A percentile compares a stretch with the other conserved stretches of the same genome.
Evolutionary conservation across 768 basidiomycete genomes (phyloP).

Genomic region (Clitopilus hobsonii): DNA sequence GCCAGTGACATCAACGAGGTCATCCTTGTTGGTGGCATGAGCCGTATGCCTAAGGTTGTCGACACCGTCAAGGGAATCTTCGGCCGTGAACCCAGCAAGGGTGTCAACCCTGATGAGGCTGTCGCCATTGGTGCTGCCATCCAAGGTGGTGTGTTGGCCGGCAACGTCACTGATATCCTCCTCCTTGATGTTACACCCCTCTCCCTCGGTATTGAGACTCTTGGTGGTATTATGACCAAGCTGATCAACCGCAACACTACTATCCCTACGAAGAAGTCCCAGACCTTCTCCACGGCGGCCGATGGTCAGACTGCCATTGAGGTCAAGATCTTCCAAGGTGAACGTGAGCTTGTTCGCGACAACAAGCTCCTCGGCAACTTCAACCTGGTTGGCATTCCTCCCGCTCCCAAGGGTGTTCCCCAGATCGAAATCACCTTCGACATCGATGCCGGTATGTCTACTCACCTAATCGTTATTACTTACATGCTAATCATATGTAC

Average conservation of each 20-base stretch:
- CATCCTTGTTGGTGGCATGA: constrained; percentile 98
- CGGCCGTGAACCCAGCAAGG: constrained; percentile 95
- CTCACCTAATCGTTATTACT: not conserved
- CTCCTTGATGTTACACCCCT: constrained; percentile 95
- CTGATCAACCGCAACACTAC: constrained; percentile 98
- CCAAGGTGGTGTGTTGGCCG: constrained; percentile 96
- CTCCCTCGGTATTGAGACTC: constrained; percentile 95
- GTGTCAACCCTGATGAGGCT: constrained; percentile 99
- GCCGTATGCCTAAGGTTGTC: constrained; percentile 92
- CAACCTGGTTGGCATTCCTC: constrained; percentile 97
- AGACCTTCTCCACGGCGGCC: constrained; percentile 97
- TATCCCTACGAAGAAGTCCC: constrained; percentile 99
- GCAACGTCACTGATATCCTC: constrained; percentile 93
- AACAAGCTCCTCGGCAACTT: constrained; percentile 99
- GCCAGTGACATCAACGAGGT: constrained; percentile 92
- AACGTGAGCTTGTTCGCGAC: constrained; percentile 97
- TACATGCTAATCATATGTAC: constrained; percentile 5
- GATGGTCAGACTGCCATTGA: constrained; percentile 99
- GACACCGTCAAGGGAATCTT: constrained; percentile 94
- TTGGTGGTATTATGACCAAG: constrained; percentile 99
- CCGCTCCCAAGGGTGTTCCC: constrained; percentile 77
- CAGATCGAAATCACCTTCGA: constrained; percentile 92
- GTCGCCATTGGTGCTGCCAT: constrained; percentile 98
- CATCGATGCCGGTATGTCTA: constrained; percentile 81
- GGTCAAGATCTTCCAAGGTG: constrained; percentile 99